Evolutionary conservation across 2,329 filamentous ascomycete species (phyloP).

Genomic region (Calonectria crousiana): DNA sequence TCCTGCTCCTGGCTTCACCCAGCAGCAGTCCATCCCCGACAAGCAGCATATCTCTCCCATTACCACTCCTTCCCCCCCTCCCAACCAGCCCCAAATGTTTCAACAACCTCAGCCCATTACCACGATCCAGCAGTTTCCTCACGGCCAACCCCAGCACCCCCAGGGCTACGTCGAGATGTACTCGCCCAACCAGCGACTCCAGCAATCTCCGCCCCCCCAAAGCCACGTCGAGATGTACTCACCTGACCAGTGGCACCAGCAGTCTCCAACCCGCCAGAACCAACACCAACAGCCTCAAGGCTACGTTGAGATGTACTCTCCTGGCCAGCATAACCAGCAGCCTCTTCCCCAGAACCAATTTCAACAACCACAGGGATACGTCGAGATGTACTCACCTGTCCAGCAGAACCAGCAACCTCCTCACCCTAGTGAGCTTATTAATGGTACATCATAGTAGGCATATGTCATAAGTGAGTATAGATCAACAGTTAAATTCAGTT

Average conservation of each 20-base stretch:
- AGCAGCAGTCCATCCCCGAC: background rate
- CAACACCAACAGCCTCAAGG: background rate
- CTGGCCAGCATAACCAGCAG: background rate
- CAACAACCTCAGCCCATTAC: background rate
- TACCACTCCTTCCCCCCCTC: background rate
- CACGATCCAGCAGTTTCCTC: background rate
- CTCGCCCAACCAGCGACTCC: background rate
- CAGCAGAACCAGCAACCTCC: too few relatives aligned
- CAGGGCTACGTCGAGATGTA: background rate
- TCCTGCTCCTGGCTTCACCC: background rate
- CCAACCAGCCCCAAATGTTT: background rate
- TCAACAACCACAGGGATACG: too few relatives aligned
- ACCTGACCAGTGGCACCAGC: background rate
- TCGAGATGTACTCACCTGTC: background rate
- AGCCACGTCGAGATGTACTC: background rate
- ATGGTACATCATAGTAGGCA: too few relatives aligned
- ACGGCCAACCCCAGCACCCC: background rate
- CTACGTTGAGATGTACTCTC: background rate
- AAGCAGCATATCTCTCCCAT: background rate
- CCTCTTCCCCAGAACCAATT: too few relatives aligned
- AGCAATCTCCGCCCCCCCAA: background rate
- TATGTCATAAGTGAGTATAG: too few relatives aligned
- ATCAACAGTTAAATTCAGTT: too few relatives aligned
- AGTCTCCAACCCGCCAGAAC: background rate
- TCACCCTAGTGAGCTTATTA: too few relatives aligned